Base-by-base conservation (phyloP, 1,139 yeast genomes). In the Williopsis jadinii region DNA sequence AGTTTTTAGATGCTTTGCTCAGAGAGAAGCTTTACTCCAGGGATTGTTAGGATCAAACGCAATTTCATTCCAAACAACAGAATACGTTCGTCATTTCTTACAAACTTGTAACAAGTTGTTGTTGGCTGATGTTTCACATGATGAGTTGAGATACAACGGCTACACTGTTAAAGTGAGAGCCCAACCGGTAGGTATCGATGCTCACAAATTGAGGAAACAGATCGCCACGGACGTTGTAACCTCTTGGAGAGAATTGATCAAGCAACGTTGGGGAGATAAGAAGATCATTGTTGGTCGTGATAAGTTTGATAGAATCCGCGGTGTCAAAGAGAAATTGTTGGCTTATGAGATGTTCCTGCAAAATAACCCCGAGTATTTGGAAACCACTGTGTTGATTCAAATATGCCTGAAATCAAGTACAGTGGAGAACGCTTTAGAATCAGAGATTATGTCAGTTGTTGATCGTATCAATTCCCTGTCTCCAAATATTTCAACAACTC, bases 1-100 rank as follows among this genome's bases (percentile, higher is more conserved):
- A 62, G 95, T 92, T 4, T 94, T 92, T 64, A 73, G 97, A 50
- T 90, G 97, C 57, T 73, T 92, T 49, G 96, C 97, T 1, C 94
- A 87, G 56, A 73, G 98, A 54, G 80, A 76, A 41, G 76, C 75
- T 28, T 70, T 94, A 15, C 67, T 94, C 24, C 74, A 76, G 48
- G 98, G 99, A 11, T 73, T 92, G 68, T 67, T 94, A 36, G 97
- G 95, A 5, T 90, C 97, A 2, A 86, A 88, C 54, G 77, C 84
- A 45, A 75, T 94, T 37, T 80, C 92, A 1, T 90, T 92, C 67
- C 98, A 92, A 61, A 88, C 94, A 10, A 80, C 81, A 30, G 98
- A 92, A 60, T 92, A 90, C 53, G 94, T 90, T 24, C 78, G 95
- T 54, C 98, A 92, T 63, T 94, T 94, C 61, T 66, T 84, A 46